Evolutionary conservation across 1,284 basidiomycete genomes (phyloP).

Genomic region (Melampsora americana): DNA sequence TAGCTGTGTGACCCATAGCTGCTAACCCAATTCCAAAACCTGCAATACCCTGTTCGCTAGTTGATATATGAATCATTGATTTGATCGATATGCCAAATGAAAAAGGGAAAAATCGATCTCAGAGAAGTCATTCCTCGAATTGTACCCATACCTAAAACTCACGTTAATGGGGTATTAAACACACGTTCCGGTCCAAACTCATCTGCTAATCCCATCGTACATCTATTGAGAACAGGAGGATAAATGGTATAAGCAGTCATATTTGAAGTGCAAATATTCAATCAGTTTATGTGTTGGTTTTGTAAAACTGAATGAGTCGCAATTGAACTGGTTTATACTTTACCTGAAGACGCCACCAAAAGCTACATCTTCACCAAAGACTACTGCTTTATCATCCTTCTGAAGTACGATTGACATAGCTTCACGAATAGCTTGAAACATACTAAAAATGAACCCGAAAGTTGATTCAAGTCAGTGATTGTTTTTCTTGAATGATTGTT

Average conservation of each 20-base stretch:
- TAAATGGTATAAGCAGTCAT: neutral
- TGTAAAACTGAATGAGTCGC: no score
- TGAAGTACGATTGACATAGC: constrained; percentile 42
- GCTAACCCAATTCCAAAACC: constrained; percentile 91
- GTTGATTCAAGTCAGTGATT: neutral
- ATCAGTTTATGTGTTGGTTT: no score
- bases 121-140: neutral
- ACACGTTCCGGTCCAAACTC: constrained; percentile 88
- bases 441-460: constrained; percentile 20
- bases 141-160: neutral
- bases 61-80: constrained; percentile 55
- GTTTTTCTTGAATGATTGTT: neutral
- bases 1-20: constrained; percentile 86
- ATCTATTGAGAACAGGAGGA: constrained; percentile 9
- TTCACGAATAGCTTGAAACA: constrained; percentile 44
- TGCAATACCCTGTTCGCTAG: constrained; percentile 81
- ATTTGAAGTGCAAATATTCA: no score
- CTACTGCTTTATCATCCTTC: constrained; percentile 72
- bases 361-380: constrained; percentile 90
- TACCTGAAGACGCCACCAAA: constrained; percentile 43
- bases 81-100: no score
- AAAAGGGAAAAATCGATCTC: neutral
- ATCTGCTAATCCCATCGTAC: constrained; percentile 73
- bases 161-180: constrained; percentile 79
- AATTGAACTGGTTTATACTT: neutral